phyloP scores from a whole-genome alignment of 176 grass and related monocot species.

The Tuctoria greenei region DNA sequence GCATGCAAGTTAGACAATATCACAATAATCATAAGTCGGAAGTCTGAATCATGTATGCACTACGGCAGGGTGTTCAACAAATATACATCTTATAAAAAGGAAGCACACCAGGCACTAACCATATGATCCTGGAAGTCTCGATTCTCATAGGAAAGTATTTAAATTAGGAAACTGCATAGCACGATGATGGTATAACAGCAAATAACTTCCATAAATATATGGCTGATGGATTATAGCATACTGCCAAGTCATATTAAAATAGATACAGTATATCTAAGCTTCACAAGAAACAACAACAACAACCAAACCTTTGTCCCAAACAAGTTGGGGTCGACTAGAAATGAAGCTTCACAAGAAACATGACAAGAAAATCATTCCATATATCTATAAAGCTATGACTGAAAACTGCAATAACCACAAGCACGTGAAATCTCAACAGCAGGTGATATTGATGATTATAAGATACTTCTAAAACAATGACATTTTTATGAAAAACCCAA shows the following conservation, averaged over 20 bases:
- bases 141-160: neutral
- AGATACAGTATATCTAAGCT: neutral
- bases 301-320: no score
- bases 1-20: constrained; percentile 30
- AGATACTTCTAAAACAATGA: constrained; percentile 4
- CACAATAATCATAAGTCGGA: neutral
- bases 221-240: neutral
- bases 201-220: constrained; percentile 26
- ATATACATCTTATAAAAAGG: neutral
- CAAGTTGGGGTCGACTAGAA: no score
- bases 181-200: neutral
- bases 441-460: neutral
- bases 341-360: constrained; percentile 8
- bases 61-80: neutral
- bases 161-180: constrained; percentile 13
- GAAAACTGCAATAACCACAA: neutral
- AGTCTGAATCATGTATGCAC: neutral
- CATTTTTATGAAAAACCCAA: neutral
- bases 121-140: neutral
- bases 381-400: neutral
- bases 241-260: constrained; percentile 13
- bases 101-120: neutral
- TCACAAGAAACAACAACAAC: constrained; percentile 13
- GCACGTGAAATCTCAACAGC: constrained; percentile 1
- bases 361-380: constrained; percentile 19